phyloP scores from a whole-genome alignment of 371 early-diverging fungal genomes.

The Coemansia sp. region DNA sequence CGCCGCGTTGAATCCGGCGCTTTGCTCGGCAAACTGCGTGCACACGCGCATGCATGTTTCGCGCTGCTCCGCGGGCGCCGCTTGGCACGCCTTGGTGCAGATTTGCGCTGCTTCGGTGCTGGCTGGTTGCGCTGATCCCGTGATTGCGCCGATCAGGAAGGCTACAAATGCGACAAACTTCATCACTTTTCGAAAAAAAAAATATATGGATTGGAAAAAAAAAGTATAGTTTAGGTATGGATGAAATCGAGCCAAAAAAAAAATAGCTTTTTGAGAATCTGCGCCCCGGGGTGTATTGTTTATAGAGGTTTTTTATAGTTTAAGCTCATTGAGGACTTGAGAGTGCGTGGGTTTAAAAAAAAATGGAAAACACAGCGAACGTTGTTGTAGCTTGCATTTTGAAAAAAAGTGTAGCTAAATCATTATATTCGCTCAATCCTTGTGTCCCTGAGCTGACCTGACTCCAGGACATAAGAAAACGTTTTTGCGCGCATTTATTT shows the following conservation, averaged over 20 bases:
- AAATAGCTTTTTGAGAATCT: not conserved
- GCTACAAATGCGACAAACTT: constrained; percentile 4
- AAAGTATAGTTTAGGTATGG: no score
- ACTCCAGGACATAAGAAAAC: no score
- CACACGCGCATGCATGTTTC: constrained; percentile 33
- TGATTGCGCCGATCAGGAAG: not conserved
- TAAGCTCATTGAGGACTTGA: no score
- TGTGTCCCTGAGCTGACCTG: no score
- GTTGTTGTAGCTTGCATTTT: not conserved
- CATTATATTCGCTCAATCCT: not conserved
- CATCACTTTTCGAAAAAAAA: not conserved
- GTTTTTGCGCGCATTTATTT: no score
- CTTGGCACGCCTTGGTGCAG: constrained; percentile 30
- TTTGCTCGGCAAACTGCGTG: constrained; percentile 32
- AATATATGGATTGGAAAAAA: not conserved
- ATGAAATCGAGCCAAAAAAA: no score
- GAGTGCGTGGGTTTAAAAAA: no score
- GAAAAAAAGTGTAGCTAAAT: not conserved
- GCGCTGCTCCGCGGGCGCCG: constrained; percentile 27
- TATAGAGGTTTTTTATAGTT: not conserved
- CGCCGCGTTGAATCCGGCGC: constrained; percentile 4
- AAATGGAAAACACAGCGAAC: not conserved
- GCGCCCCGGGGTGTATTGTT: constrained; percentile 1
- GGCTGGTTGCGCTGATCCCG: not conserved
- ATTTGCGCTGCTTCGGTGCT: constrained; percentile 4